Conservation (phyloP, 2,329 filamentous ascomycete species). For the Colletotrichum endophyticum region DNA sequence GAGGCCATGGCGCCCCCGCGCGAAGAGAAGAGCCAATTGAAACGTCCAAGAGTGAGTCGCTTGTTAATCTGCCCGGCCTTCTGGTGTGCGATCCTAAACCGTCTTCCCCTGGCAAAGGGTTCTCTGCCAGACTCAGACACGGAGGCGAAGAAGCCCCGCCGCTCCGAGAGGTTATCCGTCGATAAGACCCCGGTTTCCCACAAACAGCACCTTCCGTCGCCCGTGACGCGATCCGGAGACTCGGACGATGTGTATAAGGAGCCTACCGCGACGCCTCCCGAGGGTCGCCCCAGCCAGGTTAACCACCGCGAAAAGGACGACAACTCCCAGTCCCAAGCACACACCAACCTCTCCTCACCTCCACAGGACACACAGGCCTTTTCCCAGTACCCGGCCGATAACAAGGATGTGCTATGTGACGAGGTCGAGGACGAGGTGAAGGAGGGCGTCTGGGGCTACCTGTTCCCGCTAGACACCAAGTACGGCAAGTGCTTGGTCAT, state of each 20-base stretch:
- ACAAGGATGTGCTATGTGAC: constrained; percentile 73
- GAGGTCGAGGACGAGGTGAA: constrained; percentile 84
- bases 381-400: constrained; percentile 74
- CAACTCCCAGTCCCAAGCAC: constrained; percentile 46
- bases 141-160: constrained; percentile 83
- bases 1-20: constrained; percentile 62
- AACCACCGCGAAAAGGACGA: constrained; percentile 57
- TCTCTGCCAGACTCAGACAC: constrained; percentile 68
- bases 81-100: constrained; percentile 22
- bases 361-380: constrained; percentile 68
- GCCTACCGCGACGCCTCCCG: constrained; percentile 72
- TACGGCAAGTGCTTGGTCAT: constrained; percentile 74
- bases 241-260: constrained; percentile 66
- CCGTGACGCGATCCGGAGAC: constrained; percentile 67
- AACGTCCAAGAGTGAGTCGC: constrained; percentile 73
- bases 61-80: constrained; percentile 22
- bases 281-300: constrained; percentile 60
- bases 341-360: constrained; percentile 54
- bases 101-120: constrained; percentile 52
- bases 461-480: constrained; percentile 79
- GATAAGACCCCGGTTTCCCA: constrained; percentile 65
- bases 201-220: constrained; percentile 78
- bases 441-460: constrained; percentile 94
- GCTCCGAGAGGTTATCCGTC: constrained; percentile 72
- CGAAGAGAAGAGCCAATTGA: constrained; percentile 82